phyloP scores from a whole-genome alignment of 169 alveolate species.

The Babesia ovata region DNA sequence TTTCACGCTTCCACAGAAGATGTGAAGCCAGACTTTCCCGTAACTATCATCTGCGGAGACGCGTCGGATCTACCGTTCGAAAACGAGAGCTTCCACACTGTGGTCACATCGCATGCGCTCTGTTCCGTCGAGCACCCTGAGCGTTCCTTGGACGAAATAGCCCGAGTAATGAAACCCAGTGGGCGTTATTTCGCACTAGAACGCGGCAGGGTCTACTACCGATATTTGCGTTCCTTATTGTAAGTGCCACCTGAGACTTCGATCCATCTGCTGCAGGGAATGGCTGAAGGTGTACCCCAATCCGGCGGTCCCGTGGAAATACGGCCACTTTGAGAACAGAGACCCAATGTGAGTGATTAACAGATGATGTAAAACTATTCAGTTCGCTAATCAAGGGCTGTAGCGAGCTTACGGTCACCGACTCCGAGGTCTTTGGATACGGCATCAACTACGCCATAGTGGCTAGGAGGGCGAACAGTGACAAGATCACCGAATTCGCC shows the following conservation, averaged over 20 bases:
- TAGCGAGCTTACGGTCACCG: constrained; percentile 17
- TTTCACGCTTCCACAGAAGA: constrained; percentile 7
- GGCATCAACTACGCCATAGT: constrained; percentile 59
- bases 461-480: constrained; percentile 19
- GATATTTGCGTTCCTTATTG: constrained; percentile 61
- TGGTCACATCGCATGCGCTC: constrained; percentile 75
- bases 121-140: constrained; percentile 78
- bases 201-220: constrained; percentile 74
- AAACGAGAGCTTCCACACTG: constrained; percentile 73
- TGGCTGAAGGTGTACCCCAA: constrained; percentile 76
- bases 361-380: neutral
- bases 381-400: constrained; percentile 39
- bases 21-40: constrained; percentile 75
- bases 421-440: constrained; percentile 57
- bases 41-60: constrained; percentile 71
- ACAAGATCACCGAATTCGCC: constrained; percentile 26
- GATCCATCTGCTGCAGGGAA: constrained; percentile 14
- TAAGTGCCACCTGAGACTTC: neutral
- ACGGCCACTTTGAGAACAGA: constrained; percentile 79
- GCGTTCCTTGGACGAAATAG: constrained; percentile 59
- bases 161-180: constrained; percentile 67
- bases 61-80: constrained; percentile 65
- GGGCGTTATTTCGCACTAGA: constrained; percentile 72
- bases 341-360: constrained; percentile 57
- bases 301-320: constrained; percentile 77